Conservation (phyloP, 495 filamentous ascomycete species). For the Hypoxylon trugodes region DNA sequence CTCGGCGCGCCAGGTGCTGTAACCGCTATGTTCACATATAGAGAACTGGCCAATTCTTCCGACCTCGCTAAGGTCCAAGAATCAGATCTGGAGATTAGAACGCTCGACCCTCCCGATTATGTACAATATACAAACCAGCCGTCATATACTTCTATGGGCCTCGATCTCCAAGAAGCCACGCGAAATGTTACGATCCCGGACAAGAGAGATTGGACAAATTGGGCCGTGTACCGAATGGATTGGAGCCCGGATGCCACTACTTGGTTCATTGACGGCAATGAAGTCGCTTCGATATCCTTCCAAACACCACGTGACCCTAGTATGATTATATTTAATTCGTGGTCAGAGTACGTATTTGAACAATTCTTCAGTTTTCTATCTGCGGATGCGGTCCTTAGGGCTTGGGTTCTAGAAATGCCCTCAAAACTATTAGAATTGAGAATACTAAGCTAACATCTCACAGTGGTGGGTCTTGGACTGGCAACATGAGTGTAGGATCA, state of each 20-base stretch:
- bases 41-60: slow-evolving; percentile 41
- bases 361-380: no score
- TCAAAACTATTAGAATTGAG: no score
- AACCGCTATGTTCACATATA: slow-evolving; percentile 76
- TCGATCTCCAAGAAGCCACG: slow-evolving; percentile 55
- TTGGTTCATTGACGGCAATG: slow-evolving; percentile 71
- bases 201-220: slow-evolving; percentile 65
- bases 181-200: slow-evolving; percentile 56
- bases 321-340: slow-evolving; percentile 73
- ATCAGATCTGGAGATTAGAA: slow-evolving; percentile 80
- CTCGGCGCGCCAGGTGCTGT: slow-evolving; percentile 66
- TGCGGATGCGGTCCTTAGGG: no score
- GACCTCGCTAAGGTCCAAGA: slow-evolving; percentile 63
- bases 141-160: slow-evolving; percentile 53
- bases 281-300: slow-evolving; percentile 67
- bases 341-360: slow-evolving; percentile 66
- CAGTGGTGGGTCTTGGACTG: slow-evolving; percentile 72
- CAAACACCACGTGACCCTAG: slow-evolving; percentile 67
- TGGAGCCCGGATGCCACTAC: slow-evolving; percentile 68
- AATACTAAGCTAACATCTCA: slow-evolving; percentile 10
- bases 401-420: no score
- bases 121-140: slow-evolving; percentile 83
- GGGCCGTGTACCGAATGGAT: slow-evolving; percentile 77
- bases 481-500: slow-evolving; percentile 69
- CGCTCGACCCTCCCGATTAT: slow-evolving; percentile 60